Percentiles rank a stretch among this genome's conserved stretches.
These are phyloP conservation scores for Yarrowia keelungensis DNA, from an alignment of 805 yeast genomes.

Conservation along the genomic window DNA sequence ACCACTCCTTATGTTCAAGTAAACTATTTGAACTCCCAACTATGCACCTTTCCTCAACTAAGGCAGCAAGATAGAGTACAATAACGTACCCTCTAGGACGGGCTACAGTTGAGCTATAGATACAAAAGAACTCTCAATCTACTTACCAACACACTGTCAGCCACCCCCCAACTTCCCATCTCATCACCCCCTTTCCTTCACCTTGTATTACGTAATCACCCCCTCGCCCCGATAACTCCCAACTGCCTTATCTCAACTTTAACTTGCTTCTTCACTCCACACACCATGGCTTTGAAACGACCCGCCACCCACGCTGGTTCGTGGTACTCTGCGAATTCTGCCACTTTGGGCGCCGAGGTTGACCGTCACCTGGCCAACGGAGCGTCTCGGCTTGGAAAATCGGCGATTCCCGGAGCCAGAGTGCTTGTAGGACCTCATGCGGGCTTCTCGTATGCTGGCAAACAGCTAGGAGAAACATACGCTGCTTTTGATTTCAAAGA, in stretches of 20 bases:
- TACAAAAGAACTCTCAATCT: too few relatives aligned
- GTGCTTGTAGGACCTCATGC: slow-evolving; percentile 82
- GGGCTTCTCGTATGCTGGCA: slow-evolving; percentile 85
- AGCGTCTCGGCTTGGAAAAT: slow-evolving; percentile 43
- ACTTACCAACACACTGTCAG: too few relatives aligned
- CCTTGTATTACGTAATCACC: not conserved
- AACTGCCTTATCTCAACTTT: slow-evolving; percentile 32
- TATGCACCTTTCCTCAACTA: too few relatives aligned
- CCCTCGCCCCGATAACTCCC: not conserved
- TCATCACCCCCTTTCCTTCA: too few relatives aligned
- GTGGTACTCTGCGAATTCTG: slow-evolving; percentile 71
- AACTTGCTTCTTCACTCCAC: not conserved
- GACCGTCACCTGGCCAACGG: slow-evolving; percentile 54
- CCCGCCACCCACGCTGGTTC: slow-evolving; percentile 90
- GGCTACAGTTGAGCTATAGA: too few relatives aligned
- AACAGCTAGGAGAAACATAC: slow-evolving; percentile 77
- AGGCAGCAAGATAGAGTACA: too few relatives aligned
- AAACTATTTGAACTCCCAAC: too few relatives aligned
- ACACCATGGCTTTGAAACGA: slow-evolving; percentile 49
- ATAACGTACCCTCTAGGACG: too few relatives aligned
- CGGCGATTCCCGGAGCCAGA: slow-evolving; percentile 54
- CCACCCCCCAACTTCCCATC: too few relatives aligned
- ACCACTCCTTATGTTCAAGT: too few relatives aligned
- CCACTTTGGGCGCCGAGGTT: slow-evolving; percentile 59
- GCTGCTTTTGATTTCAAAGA: slow-evolving; percentile 67